Percentiles rank a stretch among this genome's conserved stretches.
Evolutionary conservation across 495 filamentous ascomycete genomes (phyloP).

Genomic region (Haplographium delicatum): DNA sequence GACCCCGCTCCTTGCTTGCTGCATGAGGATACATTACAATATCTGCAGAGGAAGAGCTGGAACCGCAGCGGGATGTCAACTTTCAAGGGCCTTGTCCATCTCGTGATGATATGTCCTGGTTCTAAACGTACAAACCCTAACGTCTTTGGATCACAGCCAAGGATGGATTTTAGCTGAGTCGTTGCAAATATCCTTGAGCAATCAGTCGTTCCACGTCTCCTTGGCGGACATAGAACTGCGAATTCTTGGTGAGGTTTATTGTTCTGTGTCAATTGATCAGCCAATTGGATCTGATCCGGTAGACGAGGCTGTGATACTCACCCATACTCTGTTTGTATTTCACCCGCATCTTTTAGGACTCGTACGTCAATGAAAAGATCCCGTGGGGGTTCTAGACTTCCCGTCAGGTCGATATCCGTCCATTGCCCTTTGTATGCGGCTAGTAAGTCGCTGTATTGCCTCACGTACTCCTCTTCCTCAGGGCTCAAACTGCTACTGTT

Average conservation of each 20-base stretch:
- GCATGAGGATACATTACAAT: no score
- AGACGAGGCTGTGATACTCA: conserved; percentile 30
- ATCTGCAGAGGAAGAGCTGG: no score
- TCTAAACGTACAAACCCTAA: no score
- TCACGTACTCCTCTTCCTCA: conserved; percentile 95
- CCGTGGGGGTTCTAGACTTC: conserved; percentile 86
- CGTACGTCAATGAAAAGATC: conserved; percentile 98
- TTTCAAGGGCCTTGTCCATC: no score
- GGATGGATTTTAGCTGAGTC: conserved; percentile 76
- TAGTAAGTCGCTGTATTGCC: conserved; percentile 85
- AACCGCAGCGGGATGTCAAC: no score
- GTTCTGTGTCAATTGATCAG: conserved; percentile 48
- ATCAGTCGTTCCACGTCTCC: conserved; percentile 95
- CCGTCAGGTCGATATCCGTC: conserved; percentile 97
- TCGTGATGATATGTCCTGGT: no score
- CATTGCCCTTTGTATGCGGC: conserved; percentile 97
- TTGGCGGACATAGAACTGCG: conserved; percentile 94
- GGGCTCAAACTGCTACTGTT: conserved; percentile 78
- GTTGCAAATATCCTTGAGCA: conserved; percentile 93
- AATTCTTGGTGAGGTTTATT: conserved; percentile 96
- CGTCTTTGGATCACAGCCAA: no score
- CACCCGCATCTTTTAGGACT: conserved; percentile 93
- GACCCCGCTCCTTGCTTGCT: no score
- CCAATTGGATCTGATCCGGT: background rate
- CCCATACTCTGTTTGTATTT: conserved; percentile 99